Base-by-base conservation (phyloP, 2,329 filamentous ascomycete species). In the Chaetomiaceae sp. region DNA sequence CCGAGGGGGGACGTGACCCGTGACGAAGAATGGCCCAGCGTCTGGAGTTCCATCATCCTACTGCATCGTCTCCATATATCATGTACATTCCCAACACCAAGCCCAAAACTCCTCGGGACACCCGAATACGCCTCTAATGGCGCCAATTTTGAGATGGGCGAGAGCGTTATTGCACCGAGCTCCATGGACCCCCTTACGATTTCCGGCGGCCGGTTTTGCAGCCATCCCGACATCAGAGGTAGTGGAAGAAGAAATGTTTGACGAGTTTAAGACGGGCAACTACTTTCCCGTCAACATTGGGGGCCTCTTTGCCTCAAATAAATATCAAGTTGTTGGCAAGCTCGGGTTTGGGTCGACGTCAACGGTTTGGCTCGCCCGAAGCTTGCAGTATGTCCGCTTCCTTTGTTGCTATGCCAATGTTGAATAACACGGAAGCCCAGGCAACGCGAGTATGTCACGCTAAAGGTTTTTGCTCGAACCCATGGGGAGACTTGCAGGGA, bases 391-490 rank as follows among this genome's bases (percentile, higher is more conserved):
- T 16, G 13, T 40, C n/a, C 3, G 71, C 18, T 69, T 64, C 23
- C 66, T 69, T 5, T 64, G 69, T 67, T 32, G 63, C 58, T 3
- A 32, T 56, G 5, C 9, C 25, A 27, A 5, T 27, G 18, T 64
- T 68, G 36, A 58, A 55, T 1, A n/a, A n/a, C n/a, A n/a, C 62
- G 65, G 49, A 55, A 65, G 21, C 16, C 2, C 21, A 54, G 45
- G 9, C 4, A 49, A 1, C 51, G 36, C 38, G 20, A 30, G 1
- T 40, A 53, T 33, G 54, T 57, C 2, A 33, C 48, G 11, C 48
- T 63, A 37, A 66, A 65, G 37, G 37, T 65, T 1, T 63, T 50
- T 29, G 56, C 54, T 1, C 48, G 55, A 18, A 54, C 53, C 13
- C 10, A 48, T 10, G 29, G 53, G 58, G n/a, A 25, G 11, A 32